phyloP scores from a whole-genome alignment of 1,139 yeast genomes.

The Candida gigantensis region DNA sequence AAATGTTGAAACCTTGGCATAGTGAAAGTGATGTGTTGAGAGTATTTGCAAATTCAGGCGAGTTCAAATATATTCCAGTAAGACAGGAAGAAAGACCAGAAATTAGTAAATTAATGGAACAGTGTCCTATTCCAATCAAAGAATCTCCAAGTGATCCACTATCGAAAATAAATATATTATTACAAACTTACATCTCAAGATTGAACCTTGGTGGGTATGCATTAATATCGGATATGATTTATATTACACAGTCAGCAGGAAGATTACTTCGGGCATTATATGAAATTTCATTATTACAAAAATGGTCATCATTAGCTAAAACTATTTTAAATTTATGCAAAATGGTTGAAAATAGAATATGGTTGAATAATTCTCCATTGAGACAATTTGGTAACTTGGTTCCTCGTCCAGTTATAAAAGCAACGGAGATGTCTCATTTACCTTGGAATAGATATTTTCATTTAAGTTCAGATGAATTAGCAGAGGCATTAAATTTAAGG shows the following conservation, averaged over 20 bases:
- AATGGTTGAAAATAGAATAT: conserved; percentile 77
- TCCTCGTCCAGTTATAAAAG: conserved; percentile 67
- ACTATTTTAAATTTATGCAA: conserved; percentile 66
- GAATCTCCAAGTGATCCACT: conserved; percentile 71
- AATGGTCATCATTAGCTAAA: conserved; percentile 71
- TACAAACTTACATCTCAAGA: conserved; percentile 83
- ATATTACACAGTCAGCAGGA: conserved; percentile 91
- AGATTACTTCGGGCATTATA: conserved; percentile 82
- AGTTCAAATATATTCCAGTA: conserved; percentile 79
- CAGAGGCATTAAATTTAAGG: conserved; percentile 77
- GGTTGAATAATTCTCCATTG: conserved; percentile 86
- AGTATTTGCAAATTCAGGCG: conserved; percentile 79
- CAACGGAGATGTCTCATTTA: conserved; percentile 76
- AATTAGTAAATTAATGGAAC: conserved; percentile 64
- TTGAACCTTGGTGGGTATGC: conserved; percentile 85
- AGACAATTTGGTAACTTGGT: conserved; percentile 71
- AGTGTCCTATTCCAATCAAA: conserved; percentile 83
- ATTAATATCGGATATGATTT: conserved; percentile 88
- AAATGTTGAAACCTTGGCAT: conserved; percentile 62
- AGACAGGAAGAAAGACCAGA: conserved; percentile 88
- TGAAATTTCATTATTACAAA: conserved; percentile 70
- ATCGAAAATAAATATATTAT: conserved; percentile 76
- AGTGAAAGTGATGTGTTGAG: conserved; percentile 74
- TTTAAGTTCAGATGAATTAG: conserved; percentile 71
- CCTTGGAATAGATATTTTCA: conserved; percentile 83